Evolutionary conservation across 495 filamentous ascomycete species (phyloP).

Genomic region (Trichoderma virens): DNA sequence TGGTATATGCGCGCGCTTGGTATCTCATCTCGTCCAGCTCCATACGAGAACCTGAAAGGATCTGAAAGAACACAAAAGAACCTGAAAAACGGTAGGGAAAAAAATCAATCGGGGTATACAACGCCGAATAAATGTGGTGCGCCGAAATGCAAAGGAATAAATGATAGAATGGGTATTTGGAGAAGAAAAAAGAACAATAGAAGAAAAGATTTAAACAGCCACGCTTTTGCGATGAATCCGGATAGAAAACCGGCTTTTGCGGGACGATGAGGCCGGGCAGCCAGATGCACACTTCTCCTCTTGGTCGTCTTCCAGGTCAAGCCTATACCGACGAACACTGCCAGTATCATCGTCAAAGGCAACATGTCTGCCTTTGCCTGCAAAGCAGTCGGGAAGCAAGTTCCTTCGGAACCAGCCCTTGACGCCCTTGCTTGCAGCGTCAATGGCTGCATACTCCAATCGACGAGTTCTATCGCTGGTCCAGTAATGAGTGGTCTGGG

Average conservation of each 20-base stretch:
- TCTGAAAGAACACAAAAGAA: background rate
- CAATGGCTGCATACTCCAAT: constrained; percentile 51
- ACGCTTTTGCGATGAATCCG: constrained; percentile 1
- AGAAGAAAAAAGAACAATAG: background rate
- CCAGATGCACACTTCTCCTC: constrained; percentile 1
- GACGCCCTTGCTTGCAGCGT: constrained; percentile 44
- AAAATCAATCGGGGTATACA: constrained; percentile 5
- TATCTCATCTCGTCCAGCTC: background rate
- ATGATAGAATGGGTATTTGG: background rate
- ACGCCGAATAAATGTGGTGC: constrained; percentile 6
- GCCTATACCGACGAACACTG: constrained; percentile 46
- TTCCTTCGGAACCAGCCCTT: constrained; percentile 46
- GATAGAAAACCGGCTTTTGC: background rate
- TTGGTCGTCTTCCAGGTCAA: constrained; percentile 35
- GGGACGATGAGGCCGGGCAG: background rate
- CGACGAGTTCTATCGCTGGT: constrained; percentile 46
- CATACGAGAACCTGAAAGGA: constrained; percentile 1
- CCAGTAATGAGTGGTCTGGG: constrained; percentile 51
- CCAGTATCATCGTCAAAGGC: constrained; percentile 46
- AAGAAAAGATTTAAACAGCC: background rate
- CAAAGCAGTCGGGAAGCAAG: constrained; percentile 46
- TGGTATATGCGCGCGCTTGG: background rate
- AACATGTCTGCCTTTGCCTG: constrained; percentile 36
- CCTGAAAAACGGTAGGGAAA: background rate
- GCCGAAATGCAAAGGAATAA: background rate